phyloP scores from a whole-genome alignment of 2,329 filamentous ascomycete genomes.

The Chaetomium sp. region DNA sequence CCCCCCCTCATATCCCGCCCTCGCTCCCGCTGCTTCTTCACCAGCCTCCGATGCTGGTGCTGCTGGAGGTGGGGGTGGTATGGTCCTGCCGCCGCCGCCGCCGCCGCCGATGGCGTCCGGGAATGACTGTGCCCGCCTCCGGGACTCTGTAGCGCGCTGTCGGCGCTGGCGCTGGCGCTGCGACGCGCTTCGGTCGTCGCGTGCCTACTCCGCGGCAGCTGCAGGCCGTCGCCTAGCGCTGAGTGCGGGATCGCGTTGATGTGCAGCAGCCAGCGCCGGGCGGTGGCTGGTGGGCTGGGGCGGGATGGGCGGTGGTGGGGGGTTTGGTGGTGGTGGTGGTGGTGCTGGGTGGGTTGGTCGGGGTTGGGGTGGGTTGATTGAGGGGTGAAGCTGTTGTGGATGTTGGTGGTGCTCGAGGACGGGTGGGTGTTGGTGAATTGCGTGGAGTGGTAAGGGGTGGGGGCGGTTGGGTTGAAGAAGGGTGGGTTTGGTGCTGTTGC shows the following conservation, averaged over 20 bases:
- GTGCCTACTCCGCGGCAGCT: background rate
- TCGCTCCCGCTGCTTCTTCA: background rate
- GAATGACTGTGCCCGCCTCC: background rate
- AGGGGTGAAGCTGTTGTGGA: background rate
- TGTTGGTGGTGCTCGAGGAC: too few species aligned
- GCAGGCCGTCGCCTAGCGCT: background rate
- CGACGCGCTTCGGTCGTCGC: too few species aligned
- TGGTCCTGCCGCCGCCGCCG: too few species aligned
- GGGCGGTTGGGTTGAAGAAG: background rate
- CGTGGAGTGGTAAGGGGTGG: background rate
- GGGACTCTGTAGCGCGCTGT: too few species aligned
- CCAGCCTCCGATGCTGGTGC: background rate
- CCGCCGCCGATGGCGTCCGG: too few species aligned
- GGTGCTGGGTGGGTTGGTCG: too few species aligned
- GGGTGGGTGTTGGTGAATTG: background rate
- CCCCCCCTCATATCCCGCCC: background rate
- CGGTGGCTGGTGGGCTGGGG: background rate
- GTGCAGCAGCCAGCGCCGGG: background rate
- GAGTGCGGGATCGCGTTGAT: conserved; percentile 2
- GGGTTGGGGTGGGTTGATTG: too few species aligned
- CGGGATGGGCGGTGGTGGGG: background rate
- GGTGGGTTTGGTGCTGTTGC: background rate
- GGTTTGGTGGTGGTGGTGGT: background rate
- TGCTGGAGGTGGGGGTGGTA: too few species aligned
- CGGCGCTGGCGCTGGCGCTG: background rate